phyloP scores from a whole-genome alignment of 768 basidiomycete species.

The Tricholoma sp. region DNA sequence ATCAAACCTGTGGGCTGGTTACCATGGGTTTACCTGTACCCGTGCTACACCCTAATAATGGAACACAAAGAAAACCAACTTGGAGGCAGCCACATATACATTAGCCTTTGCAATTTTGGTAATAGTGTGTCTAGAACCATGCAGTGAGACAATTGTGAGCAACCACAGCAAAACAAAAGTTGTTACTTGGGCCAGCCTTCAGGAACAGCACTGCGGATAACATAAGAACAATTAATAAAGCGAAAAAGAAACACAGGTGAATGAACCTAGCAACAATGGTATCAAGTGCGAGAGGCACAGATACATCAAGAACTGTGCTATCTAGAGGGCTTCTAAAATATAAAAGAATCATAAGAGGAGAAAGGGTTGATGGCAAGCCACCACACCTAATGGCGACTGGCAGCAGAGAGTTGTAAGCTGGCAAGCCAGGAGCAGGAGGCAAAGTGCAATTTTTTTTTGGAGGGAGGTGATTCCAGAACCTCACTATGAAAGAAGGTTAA shows the following conservation, averaged over 20 bases:
- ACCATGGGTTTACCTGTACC: too few relatives aligned
- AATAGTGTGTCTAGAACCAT: background rate
- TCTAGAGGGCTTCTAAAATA: too few relatives aligned
- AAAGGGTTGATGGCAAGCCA: too few relatives aligned
- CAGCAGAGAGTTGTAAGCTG: too few relatives aligned
- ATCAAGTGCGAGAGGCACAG: background rate
- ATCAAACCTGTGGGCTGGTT: too few relatives aligned
- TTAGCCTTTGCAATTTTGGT: background rate
- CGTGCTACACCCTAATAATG: too few relatives aligned
- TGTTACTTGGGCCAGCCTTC: background rate
- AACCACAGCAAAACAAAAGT: background rate
- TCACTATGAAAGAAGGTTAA: background rate
- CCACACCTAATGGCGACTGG: background rate
- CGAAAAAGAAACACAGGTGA: too few relatives aligned
- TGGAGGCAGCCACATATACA: background rate
- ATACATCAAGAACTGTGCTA: too few relatives aligned
- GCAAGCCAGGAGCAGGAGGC: background rate
- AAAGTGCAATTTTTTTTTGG: background rate
- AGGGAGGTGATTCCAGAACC: background rate
- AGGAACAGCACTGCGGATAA: background rate
- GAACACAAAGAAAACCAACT: background rate
- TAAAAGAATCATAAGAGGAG: too few relatives aligned
- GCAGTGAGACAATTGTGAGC: background rate
- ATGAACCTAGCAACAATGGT: background rate
- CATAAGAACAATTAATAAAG: background rate